phyloP scores from a whole-genome alignment of 1,284 basidiomycete species.

The Cryptococcus deneoformans region DNA sequence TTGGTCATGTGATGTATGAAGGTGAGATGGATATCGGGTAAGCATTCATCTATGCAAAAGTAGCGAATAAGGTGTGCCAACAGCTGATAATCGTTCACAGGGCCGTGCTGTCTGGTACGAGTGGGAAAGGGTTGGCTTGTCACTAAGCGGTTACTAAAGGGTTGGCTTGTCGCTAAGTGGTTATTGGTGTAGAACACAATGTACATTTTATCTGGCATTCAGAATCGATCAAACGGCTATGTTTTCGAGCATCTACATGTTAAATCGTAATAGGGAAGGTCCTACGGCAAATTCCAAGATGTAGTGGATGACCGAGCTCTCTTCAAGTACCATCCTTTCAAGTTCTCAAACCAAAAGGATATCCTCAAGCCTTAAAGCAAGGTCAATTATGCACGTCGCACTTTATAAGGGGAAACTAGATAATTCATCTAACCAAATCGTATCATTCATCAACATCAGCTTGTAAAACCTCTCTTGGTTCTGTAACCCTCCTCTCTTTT shows the following conservation, averaged over 20 bases:
- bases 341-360: neutral
- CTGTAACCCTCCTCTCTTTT: neutral
- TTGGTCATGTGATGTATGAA: constrained; percentile 48
- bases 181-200: neutral
- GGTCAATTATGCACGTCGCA: neutral
- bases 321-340: neutral
- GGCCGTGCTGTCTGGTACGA: constrained; percentile 10
- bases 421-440: too few species aligned
- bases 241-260: too few species aligned
- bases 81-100: neutral
- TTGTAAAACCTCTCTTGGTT: too few species aligned
- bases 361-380: neutral
- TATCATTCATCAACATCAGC: too few species aligned
- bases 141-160: constrained; percentile 31
- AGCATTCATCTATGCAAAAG: constrained; percentile 7
- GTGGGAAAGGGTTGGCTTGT: constrained; percentile 35
- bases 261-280: too few species aligned
- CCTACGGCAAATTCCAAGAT: too few species aligned
- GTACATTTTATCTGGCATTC: too few species aligned
- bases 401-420: too few species aligned
- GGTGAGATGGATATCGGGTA: constrained; percentile 43
- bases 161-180: constrained; percentile 32
- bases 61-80: neutral
- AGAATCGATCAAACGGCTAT: too few species aligned
- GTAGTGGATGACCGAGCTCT: too few species aligned